Base-by-base conservation (phyloP, 257 asterid genomes). In the Solanum pennellii region DNA sequence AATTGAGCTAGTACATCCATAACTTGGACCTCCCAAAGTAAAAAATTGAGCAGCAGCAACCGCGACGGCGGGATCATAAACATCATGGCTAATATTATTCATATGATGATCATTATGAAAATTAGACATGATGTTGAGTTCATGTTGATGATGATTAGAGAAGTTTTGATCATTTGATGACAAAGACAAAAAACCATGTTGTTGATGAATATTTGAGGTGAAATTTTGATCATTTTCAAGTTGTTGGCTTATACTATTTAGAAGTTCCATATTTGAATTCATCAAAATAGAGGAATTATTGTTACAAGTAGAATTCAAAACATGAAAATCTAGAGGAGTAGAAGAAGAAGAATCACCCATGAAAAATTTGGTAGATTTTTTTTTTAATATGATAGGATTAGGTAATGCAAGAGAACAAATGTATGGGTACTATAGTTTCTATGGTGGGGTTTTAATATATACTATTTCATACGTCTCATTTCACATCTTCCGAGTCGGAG, bases 31-130 rank as follows among this genome's bases (percentile, higher is more conserved):
- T 15, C 65, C 83, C 75, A 91, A 89, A 0, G 97, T 88, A 76
- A 91, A 92, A 88, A 90, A 90, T 49, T 89, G 94, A 80, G 93
- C 69, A 44, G 87, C 87, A 3, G 94, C 91, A 69, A 91, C 94
- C 31, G 87, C 62, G 7, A 84, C 62, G n/a, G 84, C 20, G n/a
- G 85, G 89, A 72, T 21, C n/a, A 35, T 71, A 83, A 14, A 62
- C 84, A 42, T 87, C 83, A 69, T 82, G 25, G 31, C 59, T 6
- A 71, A 92, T 42, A 18, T 89, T 42, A 18, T 89, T 88, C 41
- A 75, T 86, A 80, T n/a, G 31, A 45, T 91, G 31, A 45, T 91
- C 92, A 65, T 87, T 86, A 7, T 60, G 83, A 86, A 91, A 93
- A 73, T 73, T 73, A 89, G 91, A 21, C 84, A 88, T 42, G 82